Evolutionary conservation across 2,329 filamentous ascomycete species (phyloP).

Genomic region (Metarhizium sp.): DNA sequence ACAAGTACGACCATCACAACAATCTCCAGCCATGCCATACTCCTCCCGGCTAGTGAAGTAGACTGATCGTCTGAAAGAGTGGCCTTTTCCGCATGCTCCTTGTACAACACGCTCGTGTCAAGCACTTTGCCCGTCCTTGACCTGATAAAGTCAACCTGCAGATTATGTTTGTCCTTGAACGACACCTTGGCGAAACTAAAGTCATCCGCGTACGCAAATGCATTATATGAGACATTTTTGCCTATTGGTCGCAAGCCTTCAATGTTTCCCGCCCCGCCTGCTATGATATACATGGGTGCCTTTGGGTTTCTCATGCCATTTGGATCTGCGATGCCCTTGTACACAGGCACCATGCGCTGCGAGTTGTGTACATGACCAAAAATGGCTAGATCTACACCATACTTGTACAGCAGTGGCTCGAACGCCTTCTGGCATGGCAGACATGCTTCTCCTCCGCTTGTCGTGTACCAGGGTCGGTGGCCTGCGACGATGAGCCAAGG

Average conservation of each 20-base stretch:
- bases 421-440: conserved; percentile 40
- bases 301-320: conserved; percentile 26
- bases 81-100: conserved; percentile 35
- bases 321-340: conserved; percentile 25
- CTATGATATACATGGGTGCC: conserved; percentile 29
- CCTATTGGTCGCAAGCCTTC: conserved; percentile 38
- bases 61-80: background rate
- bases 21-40: no score
- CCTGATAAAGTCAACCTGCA: conserved; percentile 41
- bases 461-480: conserved; percentile 39
- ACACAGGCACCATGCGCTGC: conserved; percentile 38
- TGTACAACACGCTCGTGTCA: conserved; percentile 38
- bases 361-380: conserved; percentile 51
- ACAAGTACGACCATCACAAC: no score
- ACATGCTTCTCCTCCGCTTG: conserved; percentile 25
- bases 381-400: conserved; percentile 46
- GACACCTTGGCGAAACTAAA: conserved; percentile 41
- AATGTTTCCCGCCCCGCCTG: conserved; percentile 47
- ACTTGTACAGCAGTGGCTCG: conserved; percentile 42
- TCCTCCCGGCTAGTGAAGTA: no score
- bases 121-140: conserved; percentile 37
- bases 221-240: conserved; percentile 30
- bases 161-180: conserved; percentile 32
- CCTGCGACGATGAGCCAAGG: conserved; percentile 31
- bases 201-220: conserved; percentile 40